These are phyloP conservation scores for Pleurotus giganteus DNA, from an alignment of 768 basidiomycete genomes.

Conservation along the genomic window DNA sequence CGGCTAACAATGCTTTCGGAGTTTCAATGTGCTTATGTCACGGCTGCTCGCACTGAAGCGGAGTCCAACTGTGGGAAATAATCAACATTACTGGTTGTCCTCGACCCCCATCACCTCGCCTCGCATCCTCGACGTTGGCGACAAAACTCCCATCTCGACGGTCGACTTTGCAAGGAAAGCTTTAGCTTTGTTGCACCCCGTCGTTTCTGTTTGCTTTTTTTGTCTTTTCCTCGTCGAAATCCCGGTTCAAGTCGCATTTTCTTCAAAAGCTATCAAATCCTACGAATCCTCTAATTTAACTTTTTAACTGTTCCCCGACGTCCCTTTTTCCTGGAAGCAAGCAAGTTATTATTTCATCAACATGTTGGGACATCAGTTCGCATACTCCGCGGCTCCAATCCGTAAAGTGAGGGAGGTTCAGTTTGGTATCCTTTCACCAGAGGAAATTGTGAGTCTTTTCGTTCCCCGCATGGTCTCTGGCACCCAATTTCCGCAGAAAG, in stretches of 20 bases:
- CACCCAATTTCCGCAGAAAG: conserved; percentile 67
- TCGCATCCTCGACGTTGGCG: conserved; percentile 5
- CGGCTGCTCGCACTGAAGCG: neutral
- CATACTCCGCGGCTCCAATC: conserved; percentile 90
- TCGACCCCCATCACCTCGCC: conserved; percentile 9
- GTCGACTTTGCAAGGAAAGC: neutral
- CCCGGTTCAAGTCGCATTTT: neutral
- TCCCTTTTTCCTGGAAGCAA: neutral
- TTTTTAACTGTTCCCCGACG: neutral
- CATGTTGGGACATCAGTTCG: conserved; percentile 90
- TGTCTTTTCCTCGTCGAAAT: neutral
- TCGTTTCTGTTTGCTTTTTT: neutral
- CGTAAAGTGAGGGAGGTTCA: conserved; percentile 97
- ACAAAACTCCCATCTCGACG: conserved; percentile 6
- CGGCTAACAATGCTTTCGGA: neutral
- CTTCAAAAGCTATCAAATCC: neutral
- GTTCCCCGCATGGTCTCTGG: neutral
- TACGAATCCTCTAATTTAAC: neutral
- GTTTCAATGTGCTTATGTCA: neutral
- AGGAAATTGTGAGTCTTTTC: conserved; percentile 83
- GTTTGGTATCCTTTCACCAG: conserved; percentile 97
- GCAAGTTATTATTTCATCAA: conserved; percentile 13
- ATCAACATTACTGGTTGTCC: conserved; percentile 2
- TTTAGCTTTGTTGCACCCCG: neutral
- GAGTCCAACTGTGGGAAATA: conserved; percentile 7